Evolutionary conservation across 139 green algal genomes (phyloP).

Genomic region (Tetraselmis chui): DNA sequence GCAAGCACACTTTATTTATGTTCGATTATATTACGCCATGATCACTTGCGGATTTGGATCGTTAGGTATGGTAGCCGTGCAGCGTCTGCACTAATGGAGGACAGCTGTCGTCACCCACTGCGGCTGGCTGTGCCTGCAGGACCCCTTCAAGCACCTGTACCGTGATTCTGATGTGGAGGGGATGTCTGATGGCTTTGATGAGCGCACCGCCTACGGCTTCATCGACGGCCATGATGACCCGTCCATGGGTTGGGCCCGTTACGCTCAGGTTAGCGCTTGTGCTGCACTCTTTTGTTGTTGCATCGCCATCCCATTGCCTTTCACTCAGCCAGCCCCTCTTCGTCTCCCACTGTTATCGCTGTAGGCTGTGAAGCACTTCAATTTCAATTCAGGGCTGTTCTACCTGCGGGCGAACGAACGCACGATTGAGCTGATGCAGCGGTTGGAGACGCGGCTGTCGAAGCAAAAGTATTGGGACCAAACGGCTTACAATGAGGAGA

Average conservation of each 20-base stretch:
- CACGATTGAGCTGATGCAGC: slow-evolving; percentile 55
- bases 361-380: slow-evolving; percentile 59
- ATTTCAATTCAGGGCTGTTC: slow-evolving; percentile 83
- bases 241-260: slow-evolving; percentile 81
- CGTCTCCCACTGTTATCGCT: too few species aligned
- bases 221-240: slow-evolving; percentile 83
- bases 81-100: too few species aligned
- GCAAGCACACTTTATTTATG: neutral
- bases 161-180: slow-evolving; percentile 60
- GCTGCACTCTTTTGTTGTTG: too few species aligned
- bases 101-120: too few species aligned
- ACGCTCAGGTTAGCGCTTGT: slow-evolving; percentile 43
- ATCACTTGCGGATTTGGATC: neutral
- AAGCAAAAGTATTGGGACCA: slow-evolving; percentile 84
- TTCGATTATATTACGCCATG: neutral
- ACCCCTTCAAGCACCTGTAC: slow-evolving; percentile 64
- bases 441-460: slow-evolving; percentile 49
- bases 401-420: slow-evolving; percentile 63
- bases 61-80: neutral
- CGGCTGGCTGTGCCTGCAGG: too few species aligned
- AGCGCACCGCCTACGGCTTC: slow-evolving; percentile 71
- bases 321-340: too few species aligned
- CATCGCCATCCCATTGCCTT: too few species aligned
- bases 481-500: slow-evolving; percentile 81
- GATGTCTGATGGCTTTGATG: slow-evolving; percentile 82